Evolutionary conservation across 1,284 basidiomycete species (phyloP).

Genomic region (Malassezia slooffiae): DNA sequence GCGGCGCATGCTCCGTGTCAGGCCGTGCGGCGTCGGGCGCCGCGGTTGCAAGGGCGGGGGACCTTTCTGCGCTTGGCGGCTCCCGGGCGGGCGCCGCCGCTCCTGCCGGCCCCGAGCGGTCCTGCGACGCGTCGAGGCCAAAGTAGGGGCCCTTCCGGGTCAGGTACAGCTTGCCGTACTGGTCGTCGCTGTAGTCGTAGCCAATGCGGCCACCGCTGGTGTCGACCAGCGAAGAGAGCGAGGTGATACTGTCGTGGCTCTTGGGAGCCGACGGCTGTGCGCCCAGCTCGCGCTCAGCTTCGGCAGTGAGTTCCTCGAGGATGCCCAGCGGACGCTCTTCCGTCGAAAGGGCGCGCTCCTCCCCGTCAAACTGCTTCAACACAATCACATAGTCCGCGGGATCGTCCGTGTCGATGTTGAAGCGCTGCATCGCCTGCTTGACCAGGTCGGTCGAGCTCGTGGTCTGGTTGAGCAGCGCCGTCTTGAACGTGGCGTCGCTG

Average conservation of each 20-base stretch:
- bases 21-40: neutral
- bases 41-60: neutral
- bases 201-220: constrained; percentile 77
- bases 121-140: neutral
- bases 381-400: constrained; percentile 65
- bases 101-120: neutral
- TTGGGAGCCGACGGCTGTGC: constrained; percentile 7
- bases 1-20: neutral
- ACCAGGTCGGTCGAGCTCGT: constrained; percentile 75
- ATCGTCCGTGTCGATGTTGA: constrained; percentile 55
- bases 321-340: constrained; percentile 71
- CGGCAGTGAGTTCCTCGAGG: constrained; percentile 71
- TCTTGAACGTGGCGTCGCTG: constrained; percentile 94
- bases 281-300: too few species aligned
- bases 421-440: constrained; percentile 82
- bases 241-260: constrained; percentile 59
- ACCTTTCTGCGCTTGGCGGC: neutral
- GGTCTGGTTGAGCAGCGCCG: constrained; percentile 75
- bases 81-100: neutral
- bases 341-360: constrained; percentile 59
- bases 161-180: constrained; percentile 88
- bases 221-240: constrained; percentile 80
- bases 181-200: constrained; percentile 92
- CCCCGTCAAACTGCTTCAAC: constrained; percentile 77
- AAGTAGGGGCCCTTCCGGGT: constrained; percentile 49